phyloP scores from a whole-genome alignment of 208 protist species.

The Zelonia costaricensis region DNA sequence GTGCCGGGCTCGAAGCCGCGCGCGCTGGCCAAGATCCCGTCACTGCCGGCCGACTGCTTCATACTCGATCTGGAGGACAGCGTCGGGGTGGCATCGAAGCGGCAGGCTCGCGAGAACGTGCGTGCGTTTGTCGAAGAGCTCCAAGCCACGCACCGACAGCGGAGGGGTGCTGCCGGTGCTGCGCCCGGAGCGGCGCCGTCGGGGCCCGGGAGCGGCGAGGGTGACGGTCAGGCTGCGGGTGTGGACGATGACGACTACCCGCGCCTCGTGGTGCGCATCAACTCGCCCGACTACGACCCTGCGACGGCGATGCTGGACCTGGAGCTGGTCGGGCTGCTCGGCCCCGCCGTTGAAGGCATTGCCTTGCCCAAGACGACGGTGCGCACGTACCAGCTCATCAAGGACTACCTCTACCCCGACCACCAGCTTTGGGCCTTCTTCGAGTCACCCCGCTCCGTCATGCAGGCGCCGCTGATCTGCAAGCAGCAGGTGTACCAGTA shows the following conservation, averaged over 20 bases:
- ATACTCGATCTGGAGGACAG: constrained; percentile 83
- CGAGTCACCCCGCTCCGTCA: constrained; percentile 67
- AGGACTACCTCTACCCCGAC: constrained; percentile 70
- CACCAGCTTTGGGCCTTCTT: constrained; percentile 87
- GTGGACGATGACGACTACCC: constrained; percentile 12
- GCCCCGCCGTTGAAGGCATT: constrained; percentile 70
- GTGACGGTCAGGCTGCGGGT: background rate
- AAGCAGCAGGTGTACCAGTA: constrained; percentile 55
- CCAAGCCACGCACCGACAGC: constrained; percentile 7
- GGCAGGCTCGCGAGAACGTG: constrained; percentile 62
- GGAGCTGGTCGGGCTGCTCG: constrained; percentile 70
- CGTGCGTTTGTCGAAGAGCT: constrained; percentile 47
- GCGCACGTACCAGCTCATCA: constrained; percentile 47
- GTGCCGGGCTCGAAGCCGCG: constrained; percentile 59
- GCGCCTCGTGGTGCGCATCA: constrained; percentile 76
- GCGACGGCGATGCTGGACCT: constrained; percentile 82
- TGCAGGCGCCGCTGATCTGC: constrained; percentile 72
- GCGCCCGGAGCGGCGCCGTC: background rate
- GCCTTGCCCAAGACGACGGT: constrained; percentile 66
- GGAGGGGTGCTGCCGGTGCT: background rate
- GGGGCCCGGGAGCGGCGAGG: no score
- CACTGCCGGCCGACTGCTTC: constrained; percentile 66
- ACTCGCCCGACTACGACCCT: constrained; percentile 71
- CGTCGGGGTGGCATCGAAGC: constrained; percentile 38
- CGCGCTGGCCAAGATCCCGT: constrained; percentile 55